Base-by-base conservation (phyloP, 192 early-diverging fungal genomes). In the Obelidium mucronatum region DNA sequence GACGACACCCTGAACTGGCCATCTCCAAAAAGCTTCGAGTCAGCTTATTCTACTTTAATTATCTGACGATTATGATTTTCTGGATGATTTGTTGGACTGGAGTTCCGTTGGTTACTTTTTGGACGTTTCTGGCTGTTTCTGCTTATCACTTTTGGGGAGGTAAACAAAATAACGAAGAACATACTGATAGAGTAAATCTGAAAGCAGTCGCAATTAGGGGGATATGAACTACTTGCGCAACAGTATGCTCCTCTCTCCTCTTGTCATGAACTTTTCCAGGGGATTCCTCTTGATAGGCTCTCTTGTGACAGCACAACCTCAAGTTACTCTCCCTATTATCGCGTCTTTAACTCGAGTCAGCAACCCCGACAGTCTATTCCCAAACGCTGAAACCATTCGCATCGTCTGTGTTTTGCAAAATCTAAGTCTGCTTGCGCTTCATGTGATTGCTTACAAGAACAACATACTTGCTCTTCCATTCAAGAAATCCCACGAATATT, bases 91-190 rank as follows among this genome's bases (percentile, higher is more conserved):
- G 33, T 3, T 78, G 77, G 77, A 33, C 22, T 22, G 24, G 31
- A 24, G 36, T 63, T 4, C 77, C 77, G 1, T 26, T 78, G 24
- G 19, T 62, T n/a, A 44, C 77, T 28, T 73, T 78, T 39, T 62
- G 56, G 68, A 51, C 51, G 17, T 78, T 78, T 66, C 39, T 78
- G 5, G 44, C 42, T 8, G 42, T 73, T 5, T 73, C 69, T 15
- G 69, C 77, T 3, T 78, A 73, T 42, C 77, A 78, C 39, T n/a
- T 78, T 78, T 56, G 77, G 77, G 51, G 68, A 78, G 40, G 76
- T 77, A n/a, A 55, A 51, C 22, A 48, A 15, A 15, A 48, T 61
- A 22, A 26, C 22, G 13, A 61, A 15, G 60, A 19, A 31, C 60
- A n/a, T 40, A 30, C 35, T 24, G 22, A n/a, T 40, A n/a, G 1